Conservation (phyloP, 768 basidiomycete species). For the Tricholoma flavovirens region DNA sequence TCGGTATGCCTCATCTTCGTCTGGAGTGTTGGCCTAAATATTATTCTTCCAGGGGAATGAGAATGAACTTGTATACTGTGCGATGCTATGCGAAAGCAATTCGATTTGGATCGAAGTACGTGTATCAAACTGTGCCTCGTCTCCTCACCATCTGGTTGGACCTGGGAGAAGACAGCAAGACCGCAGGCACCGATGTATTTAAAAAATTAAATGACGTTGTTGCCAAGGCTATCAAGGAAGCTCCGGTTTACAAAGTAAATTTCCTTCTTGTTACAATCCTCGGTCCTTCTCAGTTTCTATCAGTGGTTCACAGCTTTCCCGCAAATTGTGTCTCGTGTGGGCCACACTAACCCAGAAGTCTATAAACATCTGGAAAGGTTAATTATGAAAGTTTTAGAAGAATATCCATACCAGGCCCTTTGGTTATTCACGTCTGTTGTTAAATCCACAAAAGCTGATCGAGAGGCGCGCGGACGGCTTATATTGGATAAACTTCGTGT, state of each 20-base stretch:
- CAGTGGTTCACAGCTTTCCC: constrained; percentile 97
- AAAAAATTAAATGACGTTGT: constrained; percentile 54
- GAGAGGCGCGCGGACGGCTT: constrained; percentile 52
- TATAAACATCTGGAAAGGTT: constrained; percentile 56
- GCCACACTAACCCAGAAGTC: constrained; percentile 61
- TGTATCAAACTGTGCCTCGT: constrained; percentile 93
- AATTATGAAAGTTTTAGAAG: constrained; percentile 66
- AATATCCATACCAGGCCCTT: constrained; percentile 85
- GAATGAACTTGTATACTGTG: constrained; percentile 63
- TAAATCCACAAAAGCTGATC: constrained; percentile 67
- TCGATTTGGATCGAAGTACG: constrained; percentile 83
- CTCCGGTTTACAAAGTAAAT: constrained; percentile 77
- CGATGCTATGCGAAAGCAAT: constrained; percentile 67
- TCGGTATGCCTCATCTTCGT: constrained; percentile 30
- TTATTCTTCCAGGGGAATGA: constrained; percentile 42
- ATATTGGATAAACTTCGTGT: constrained; percentile 61
- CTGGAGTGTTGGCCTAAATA: background rate
- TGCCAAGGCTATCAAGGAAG: constrained; percentile 45
- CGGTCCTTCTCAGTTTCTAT: constrained; percentile 4
- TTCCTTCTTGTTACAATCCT: background rate
- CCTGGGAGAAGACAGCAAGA: constrained; percentile 56
- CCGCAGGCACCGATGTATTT: constrained; percentile 34
- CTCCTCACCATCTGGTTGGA: constrained; percentile 94
- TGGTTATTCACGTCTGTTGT: constrained; percentile 91
- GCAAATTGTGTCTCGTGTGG: constrained; percentile 92